phyloP scores from a whole-genome alignment of 1,284 basidiomycete genomes.

The Rhodotorula sp. region DNA sequence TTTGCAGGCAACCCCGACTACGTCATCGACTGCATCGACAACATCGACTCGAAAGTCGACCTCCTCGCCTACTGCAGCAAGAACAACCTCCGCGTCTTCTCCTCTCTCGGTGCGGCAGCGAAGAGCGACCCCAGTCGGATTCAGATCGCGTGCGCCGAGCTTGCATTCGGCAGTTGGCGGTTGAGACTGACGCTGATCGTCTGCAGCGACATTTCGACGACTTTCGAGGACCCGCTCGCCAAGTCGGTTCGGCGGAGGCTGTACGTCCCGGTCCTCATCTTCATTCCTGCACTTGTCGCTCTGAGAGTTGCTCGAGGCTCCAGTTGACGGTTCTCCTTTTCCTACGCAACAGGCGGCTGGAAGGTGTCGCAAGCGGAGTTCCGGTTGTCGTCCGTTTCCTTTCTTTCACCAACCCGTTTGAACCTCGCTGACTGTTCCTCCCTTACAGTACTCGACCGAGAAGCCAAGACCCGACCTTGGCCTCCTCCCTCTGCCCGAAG shows the following conservation, averaged over 20 bases:
- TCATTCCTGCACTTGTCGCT: no score
- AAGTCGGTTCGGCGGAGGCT: constrained; percentile 70
- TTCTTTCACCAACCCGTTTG: not conserved
- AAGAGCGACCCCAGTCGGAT: constrained; percentile 93
- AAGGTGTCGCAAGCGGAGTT: constrained; percentile 41
- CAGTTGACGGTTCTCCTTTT: no score
- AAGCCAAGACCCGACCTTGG: constrained; percentile 78
- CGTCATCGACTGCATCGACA: constrained; percentile 82
- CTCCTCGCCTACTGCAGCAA: constrained; percentile 78
- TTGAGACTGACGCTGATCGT: not conserved
- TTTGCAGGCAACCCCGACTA: constrained; percentile 25
- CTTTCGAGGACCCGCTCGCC: constrained; percentile 92
- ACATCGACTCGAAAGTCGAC: constrained; percentile 91
- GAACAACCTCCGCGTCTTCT: constrained; percentile 79
- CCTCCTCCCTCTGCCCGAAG: constrained; percentile 83
- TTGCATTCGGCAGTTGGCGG: not conserved
- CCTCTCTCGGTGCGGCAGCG: constrained; percentile 96
- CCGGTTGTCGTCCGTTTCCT: constrained; percentile 43
- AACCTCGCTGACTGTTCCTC: no score
- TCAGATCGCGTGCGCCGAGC: constrained; percentile 63
- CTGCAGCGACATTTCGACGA: constrained; percentile 79
- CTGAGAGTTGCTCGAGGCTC: no score
- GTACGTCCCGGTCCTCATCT: not conserved
- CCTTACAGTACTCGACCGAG: constrained; percentile 76
- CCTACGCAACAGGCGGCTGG: constrained; percentile 13